A percentile compares a stretch with the other conserved stretches of the same genome.
Conservation (phyloP, 192 early-diverging fungal genomes). For the Dissophora ornata region DNA sequence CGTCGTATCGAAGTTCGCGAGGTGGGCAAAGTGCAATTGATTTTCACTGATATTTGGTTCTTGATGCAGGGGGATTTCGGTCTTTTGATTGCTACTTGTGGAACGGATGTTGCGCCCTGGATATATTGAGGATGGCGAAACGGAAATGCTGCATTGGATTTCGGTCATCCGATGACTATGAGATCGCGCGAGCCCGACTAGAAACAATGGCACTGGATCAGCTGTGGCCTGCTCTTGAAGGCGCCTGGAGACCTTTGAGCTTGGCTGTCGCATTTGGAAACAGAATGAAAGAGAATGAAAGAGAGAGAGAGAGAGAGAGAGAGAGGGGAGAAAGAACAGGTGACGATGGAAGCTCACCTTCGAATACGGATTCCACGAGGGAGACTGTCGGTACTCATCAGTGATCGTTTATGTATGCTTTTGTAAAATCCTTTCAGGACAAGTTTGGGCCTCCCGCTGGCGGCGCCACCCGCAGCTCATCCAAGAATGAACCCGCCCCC, state of each 20-base stretch:
- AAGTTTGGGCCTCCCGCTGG: slow-evolving; percentile 42
- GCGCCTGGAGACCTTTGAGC: too few relatives aligned
- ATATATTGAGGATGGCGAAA: too few relatives aligned
- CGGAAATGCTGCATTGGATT: too few relatives aligned
- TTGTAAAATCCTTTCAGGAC: slow-evolving; percentile 22
- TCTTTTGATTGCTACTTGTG: background rate
- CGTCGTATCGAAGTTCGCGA: slow-evolving; percentile 83
- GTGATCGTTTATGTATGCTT: slow-evolving; percentile 6
- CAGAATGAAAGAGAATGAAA: too few relatives aligned
- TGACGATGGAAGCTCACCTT: background rate
- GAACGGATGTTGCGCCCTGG: too few relatives aligned
- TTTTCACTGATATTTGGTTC: slow-evolving; percentile 8
- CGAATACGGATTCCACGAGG: background rate
- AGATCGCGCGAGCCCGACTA: too few relatives aligned
- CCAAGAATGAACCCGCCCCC: slow-evolving; percentile 7
- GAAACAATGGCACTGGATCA: too few relatives aligned
- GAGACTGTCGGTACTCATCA: slow-evolving; percentile 5
- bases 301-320: too few relatives aligned
- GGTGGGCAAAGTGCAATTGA: slow-evolving; percentile 58
- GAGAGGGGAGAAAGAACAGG: too few relatives aligned
- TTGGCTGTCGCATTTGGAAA: too few relatives aligned
- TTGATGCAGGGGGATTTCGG: background rate
- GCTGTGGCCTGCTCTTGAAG: too few relatives aligned
- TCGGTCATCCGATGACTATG: too few relatives aligned
- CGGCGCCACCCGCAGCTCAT: slow-evolving; percentile 6